Base-by-base conservation (phyloP, 148 eudicot genomes). In the Diospyros kaki region DNA sequence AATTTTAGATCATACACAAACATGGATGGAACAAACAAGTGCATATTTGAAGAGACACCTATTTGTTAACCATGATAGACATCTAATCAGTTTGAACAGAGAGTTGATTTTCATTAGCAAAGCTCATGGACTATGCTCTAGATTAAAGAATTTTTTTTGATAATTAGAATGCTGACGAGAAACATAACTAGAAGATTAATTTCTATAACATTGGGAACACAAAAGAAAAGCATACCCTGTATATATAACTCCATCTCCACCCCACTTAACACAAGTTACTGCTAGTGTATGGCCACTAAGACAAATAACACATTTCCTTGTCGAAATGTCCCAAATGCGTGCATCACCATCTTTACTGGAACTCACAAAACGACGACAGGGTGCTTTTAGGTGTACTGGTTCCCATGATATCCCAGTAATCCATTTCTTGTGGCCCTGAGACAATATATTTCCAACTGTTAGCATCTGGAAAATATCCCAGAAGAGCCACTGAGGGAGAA, bases 301-400 rank as follows among this genome's bases (percentile, higher is more conserved):
- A 85, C 77, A 79, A 76, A 93, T 85, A 44, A 90, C 85, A 83
- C 87, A 83, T 76, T 84, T 89, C 75, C 81, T 84, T 66, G 89
- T 81, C 39, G 91, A 38, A 73, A 92, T 81, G 70, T 93, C 97
- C 97, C 97, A 95, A 82, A 95, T 84, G 1, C 97, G 93, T 70
- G 97, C 97, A 86, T 95, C 97, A 38, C 99, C 99, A 86, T 95
- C 99, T 88, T 95, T 95, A 83, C 97, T 93, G 66, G 98, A 78
- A 80, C 93, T 95, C 14, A 93, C 99, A 81, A 95, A 95, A 64
- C 97, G 94, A 46, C 97, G 97, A 66, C 84, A 77, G 13, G 99
- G 99, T 77, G 97, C 86, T 74, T 81, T 90, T 48, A 95, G 89
- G 81, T 95, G 99, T 71, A 89, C 83, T 15, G 99, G 99, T 80